Base-by-base conservation (phyloP, 2,329 filamentous ascomycete species). In the Fusarium nematophilum region DNA sequence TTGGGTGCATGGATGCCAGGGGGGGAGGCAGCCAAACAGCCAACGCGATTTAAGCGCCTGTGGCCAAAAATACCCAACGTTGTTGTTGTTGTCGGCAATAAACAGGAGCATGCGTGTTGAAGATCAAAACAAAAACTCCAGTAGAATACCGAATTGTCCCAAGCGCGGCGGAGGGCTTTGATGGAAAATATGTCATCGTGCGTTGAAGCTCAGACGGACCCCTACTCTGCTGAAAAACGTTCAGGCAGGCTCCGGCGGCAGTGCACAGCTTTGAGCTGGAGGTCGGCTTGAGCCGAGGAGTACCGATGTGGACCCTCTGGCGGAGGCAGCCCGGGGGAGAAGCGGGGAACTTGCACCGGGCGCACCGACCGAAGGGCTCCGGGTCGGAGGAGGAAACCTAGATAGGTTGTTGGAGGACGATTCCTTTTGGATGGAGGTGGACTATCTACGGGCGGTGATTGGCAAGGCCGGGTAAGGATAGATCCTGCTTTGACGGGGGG, bases 181-280 rank as follows among this genome's bases (percentile, higher is more conserved):
- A n/a, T n/a, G n/a, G n/a, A n/a, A n/a, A n/a, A n/a, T n/a, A n/a
- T n/a, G n/a, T n/a, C n/a, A n/a, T n/a, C n/a, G n/a, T n/a, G n/a
- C n/a, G n/a, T 18, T 49, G 43, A 27, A 38, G 45, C n/a, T 31
- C 21, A 40, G 45, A 42, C 33, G 26, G 36, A 53, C 6, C 56
- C 65, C 36, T 51, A 64, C 62, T 31, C 52, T 62, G 56, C 62
- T 67, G 64, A 66, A 67, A 57, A 34, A 25, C 21, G n/a, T 64
- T 57, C 60, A 63, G 59, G 60, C 55, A 42, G 44, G 38, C 42
- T 33, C 31, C 27, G 43, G 59, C 60, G 60, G 60, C 59, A 43
- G 55, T 64, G 60, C 55, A 56, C 27, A 36, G 59, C 36, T 46
- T 59, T 37, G 36, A 48, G 34, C 15, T 25, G 34, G 53, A 50